Conservation (phyloP, 371 early-diverging fungal species). For the Cladochytrium tenue region DNA sequence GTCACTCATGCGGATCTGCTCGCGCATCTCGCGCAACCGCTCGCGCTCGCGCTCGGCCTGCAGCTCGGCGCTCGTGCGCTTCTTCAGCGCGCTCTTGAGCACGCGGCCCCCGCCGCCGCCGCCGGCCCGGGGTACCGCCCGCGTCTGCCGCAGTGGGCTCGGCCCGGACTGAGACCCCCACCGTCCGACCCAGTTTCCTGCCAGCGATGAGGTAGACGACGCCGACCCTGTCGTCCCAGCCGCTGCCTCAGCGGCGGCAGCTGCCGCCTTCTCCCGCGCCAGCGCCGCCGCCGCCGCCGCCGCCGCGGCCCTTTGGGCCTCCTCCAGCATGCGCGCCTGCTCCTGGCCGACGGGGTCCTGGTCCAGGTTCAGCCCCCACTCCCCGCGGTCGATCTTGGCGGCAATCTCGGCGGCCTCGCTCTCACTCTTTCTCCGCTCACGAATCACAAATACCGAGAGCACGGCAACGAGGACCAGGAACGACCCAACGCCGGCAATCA, state of each 20-base stretch:
- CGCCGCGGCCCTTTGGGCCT: not conserved
- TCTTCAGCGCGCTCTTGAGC: not conserved
- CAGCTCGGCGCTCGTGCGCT: not conserved
- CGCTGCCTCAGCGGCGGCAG: not conserved
- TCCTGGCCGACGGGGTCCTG: not conserved
- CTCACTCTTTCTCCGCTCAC: not conserved
- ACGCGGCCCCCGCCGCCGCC: not conserved
- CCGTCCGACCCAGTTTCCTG: not conserved
- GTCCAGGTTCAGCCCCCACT: not conserved
- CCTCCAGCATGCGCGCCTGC: not conserved
- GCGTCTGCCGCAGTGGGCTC: too few relatives aligned
- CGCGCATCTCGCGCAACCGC: not conserved
- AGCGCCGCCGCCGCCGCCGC: not conserved
- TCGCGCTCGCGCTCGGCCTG: not conserved
- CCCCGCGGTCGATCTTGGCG: not conserved
- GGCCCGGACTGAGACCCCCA: too few relatives aligned
- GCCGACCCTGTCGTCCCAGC: not conserved
- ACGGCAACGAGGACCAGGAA: not conserved
- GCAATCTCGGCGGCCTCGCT: not conserved
- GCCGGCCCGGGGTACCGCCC: not conserved
- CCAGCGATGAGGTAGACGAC: not conserved
- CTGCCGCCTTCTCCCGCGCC: not conserved
- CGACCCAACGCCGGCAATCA: not conserved
- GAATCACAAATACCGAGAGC: not conserved
- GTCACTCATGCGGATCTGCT: not conserved